Evolutionary conservation across 2,329 filamentous ascomycete genomes (phyloP).

Genomic region (Acarospora socialis): DNA sequence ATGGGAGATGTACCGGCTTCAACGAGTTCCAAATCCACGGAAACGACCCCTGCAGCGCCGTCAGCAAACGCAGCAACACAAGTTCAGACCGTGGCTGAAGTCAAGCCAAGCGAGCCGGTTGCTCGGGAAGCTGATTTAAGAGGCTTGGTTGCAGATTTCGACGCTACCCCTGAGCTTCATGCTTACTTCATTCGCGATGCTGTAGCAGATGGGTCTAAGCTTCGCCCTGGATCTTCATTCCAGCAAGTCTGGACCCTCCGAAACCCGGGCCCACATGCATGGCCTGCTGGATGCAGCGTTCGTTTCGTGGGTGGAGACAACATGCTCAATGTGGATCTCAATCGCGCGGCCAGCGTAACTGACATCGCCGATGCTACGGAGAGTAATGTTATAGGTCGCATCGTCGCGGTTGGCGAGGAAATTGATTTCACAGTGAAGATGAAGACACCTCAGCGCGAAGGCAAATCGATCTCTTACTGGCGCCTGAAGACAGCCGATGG

Average conservation of each 20-base stretch:
- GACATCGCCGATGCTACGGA: constrained; percentile 67
- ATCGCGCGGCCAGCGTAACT: constrained; percentile 60
- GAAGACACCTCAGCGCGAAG: constrained; percentile 61
- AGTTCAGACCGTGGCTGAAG: constrained; percentile 60
- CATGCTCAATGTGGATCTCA: constrained; percentile 82
- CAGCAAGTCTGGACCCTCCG: constrained; percentile 83
- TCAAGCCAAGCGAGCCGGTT: constrained; percentile 45
- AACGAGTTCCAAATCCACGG: constrained; percentile 37
- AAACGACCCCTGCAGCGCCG: constrained; percentile 31
- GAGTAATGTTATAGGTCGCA: constrained; percentile 59
- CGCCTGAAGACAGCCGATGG: constrained; percentile 72
- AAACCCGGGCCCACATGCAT: constrained; percentile 64
- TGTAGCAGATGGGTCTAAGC: constrained; percentile 59
- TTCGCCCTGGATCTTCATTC: constrained; percentile 60
- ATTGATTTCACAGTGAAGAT: constrained; percentile 72
- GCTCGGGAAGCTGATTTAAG: constrained; percentile 20
- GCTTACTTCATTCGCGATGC: constrained; percentile 65
- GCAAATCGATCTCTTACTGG: constrained; percentile 90
- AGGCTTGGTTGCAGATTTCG: constrained; percentile 15
- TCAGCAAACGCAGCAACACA: constrained; percentile 41
- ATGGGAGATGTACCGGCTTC: constrained; percentile 52
- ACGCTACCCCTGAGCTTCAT: constrained; percentile 31
- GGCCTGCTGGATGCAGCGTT: constrained; percentile 82
- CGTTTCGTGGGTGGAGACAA: constrained; percentile 89
- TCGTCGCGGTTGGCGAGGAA: constrained; percentile 59